Evolutionary conservation across 2,329 filamentous ascomycete species (phyloP).

Genomic region (Ophiobolus disseminans): DNA sequence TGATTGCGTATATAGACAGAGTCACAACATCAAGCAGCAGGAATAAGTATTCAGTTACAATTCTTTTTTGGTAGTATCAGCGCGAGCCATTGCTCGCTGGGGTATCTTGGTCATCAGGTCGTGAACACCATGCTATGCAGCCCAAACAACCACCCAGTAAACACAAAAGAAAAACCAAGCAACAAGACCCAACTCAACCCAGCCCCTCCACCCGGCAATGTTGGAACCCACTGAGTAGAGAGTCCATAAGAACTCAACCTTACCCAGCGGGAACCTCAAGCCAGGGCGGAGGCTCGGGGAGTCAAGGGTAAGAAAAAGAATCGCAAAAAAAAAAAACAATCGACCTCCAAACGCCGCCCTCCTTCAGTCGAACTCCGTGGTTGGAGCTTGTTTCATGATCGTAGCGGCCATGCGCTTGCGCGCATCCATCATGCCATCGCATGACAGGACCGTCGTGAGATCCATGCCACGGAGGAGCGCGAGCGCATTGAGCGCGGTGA

Average conservation of each 20-base stretch:
- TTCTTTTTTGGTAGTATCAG: too few species aligned
- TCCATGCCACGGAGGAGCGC: slow-evolving; percentile 57
- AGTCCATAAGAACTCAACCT: not conserved
- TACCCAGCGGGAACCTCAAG: not conserved
- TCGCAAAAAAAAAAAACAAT: not conserved
- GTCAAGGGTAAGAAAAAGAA: not conserved
- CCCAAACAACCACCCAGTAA: too few species aligned
- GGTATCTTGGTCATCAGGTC: too few species aligned
- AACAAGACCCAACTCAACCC: not conserved
- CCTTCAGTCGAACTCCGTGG: slow-evolving; percentile 34
- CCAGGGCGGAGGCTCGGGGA: not conserved
- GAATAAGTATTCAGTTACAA: too few species aligned
- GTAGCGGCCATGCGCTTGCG: slow-evolving; percentile 69
- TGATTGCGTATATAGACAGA: too few species aligned
- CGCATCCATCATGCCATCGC: slow-evolving; percentile 65
- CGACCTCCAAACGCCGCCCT: not conserved
- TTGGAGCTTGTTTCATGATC: slow-evolving; percentile 62
- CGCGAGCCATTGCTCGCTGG: too few species aligned
- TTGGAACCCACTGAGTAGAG: too few species aligned
- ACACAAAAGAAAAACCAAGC: not conserved
- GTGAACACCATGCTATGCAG: too few species aligned
- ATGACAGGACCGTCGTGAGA: slow-evolving; percentile 53
- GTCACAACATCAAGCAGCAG: too few species aligned
- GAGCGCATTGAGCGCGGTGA: slow-evolving; percentile 75
- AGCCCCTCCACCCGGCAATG: not conserved